phyloP scores from a whole-genome alignment of 169 alveolate genomes.

The Perkinsus chesapeaki region DNA sequence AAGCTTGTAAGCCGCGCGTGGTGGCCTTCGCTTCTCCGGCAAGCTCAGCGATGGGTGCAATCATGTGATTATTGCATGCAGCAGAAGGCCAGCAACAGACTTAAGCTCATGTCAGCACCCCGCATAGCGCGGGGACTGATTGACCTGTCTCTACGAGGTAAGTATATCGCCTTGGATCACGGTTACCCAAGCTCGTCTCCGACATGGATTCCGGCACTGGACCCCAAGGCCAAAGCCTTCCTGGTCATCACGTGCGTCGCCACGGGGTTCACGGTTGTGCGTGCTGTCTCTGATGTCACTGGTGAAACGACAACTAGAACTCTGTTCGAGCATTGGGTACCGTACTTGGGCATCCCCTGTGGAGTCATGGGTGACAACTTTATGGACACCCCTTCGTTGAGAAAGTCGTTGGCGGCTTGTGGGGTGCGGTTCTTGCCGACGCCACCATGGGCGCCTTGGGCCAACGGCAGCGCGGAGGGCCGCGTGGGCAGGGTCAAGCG shows the following conservation, averaged over 20 bases:
- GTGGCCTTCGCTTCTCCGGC: too few species aligned
- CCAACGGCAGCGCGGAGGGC: background rate
- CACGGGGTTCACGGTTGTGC: background rate
- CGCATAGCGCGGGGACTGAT: background rate
- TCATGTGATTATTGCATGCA: background rate
- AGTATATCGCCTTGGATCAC: background rate
- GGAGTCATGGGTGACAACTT: background rate
- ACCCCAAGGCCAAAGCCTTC: background rate
- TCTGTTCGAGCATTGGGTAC: background rate
- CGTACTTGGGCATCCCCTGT: background rate
- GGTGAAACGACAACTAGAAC: background rate
- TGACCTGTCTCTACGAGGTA: background rate
- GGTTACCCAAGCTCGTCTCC: background rate
- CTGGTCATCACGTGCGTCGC: background rate
- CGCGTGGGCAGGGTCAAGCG: background rate
- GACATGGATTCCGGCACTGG: too few species aligned
- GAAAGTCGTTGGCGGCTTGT: background rate
- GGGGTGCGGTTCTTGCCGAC: background rate
- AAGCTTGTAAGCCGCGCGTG: too few species aligned
- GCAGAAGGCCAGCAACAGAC: background rate
- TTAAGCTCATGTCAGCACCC: background rate
- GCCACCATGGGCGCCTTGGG: background rate
- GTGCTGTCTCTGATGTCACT: background rate
- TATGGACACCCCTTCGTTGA: background rate
- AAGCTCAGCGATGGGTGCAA: too few species aligned